These are phyloP conservation scores for Sporobolomyces pararoseus DNA, from an alignment of 768 basidiomycete species.

Conservation along the genomic window DNA sequence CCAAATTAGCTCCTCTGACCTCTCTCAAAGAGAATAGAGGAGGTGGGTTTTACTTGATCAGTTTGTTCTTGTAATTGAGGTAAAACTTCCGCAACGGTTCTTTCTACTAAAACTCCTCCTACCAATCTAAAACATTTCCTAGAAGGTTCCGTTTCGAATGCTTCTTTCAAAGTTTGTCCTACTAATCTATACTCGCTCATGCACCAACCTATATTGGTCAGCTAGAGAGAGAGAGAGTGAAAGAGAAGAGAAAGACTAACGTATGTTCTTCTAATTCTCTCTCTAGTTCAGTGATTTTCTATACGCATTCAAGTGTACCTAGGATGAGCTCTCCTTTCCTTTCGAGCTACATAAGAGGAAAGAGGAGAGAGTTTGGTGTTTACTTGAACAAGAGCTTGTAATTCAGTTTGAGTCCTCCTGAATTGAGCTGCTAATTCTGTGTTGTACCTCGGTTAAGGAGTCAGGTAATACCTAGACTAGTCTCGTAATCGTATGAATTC, in stretches of 20 bases:
- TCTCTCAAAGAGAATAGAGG: background rate
- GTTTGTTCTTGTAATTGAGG: conserved; percentile 84
- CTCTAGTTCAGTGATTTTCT: conserved; percentile 76
- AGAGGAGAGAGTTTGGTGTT: background rate
- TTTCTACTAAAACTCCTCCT: conserved; percentile 90
- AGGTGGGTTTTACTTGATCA: conserved; percentile 63
- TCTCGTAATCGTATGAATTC: background rate
- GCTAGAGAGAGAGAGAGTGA: background rate
- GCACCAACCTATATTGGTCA: background rate
- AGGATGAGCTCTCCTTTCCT: too few relatives aligned
- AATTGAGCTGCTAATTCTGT: conserved; percentile 30
- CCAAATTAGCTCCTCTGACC: background rate
- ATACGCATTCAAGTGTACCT: too few relatives aligned
- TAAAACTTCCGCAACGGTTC: conserved; percentile 90
- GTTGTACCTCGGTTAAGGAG: too few relatives aligned
- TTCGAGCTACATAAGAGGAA: background rate
- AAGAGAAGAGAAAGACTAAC: conserved; percentile 54
- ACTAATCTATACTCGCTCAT: conserved; percentile 63
- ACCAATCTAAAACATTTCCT: conserved; percentile 95
- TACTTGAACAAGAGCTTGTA: conserved; percentile 31
- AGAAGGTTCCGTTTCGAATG: conserved; percentile 72
- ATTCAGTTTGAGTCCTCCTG: conserved; percentile 12
- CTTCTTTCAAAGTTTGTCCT: conserved; percentile 77
- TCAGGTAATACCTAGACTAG: too few relatives aligned
- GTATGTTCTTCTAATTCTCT: conserved; percentile 91